Percentiles rank a stretch among this genome's conserved stretches.
Evolutionary conservation across 176 grass and related monocot genomes (phyloP).

Genomic region (Olyra latifolia): DNA sequence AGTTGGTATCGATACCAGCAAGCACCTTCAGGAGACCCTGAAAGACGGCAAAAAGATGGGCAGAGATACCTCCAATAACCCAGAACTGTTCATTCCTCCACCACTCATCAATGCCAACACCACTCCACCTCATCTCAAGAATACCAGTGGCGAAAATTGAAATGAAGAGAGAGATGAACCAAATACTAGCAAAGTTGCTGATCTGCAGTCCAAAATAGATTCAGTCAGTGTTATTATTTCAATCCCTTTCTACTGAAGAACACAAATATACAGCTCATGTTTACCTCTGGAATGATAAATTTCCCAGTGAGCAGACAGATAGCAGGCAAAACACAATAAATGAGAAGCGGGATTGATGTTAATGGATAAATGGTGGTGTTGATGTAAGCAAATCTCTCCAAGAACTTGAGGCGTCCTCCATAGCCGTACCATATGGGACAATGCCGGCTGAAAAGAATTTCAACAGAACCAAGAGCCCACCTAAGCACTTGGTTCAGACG

Average conservation of each 20-base stretch:
- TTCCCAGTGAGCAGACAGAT: constrained; percentile 94
- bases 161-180: constrained; percentile 94
- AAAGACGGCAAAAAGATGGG: constrained; percentile 85
- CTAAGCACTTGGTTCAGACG: constrained; percentile 93
- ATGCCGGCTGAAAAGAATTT: constrained; percentile 97
- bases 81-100: constrained; percentile 98
- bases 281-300: constrained; percentile 94
- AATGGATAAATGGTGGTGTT: constrained; percentile 95
- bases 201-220: constrained; percentile 63
- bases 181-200: constrained; percentile 90
- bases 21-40: constrained; percentile 93
- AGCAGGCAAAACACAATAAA: constrained; percentile 84
- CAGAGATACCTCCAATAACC: constrained; percentile 93
- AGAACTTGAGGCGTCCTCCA: constrained; percentile 79
- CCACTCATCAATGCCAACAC: constrained; percentile 87
- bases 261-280: background rate
- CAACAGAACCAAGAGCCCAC: constrained; percentile 90
- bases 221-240: constrained; percentile 10
- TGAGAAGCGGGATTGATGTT: constrained; percentile 72
- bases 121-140: constrained; percentile 96
- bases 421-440: constrained; percentile 94
- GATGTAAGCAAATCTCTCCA: constrained; percentile 93
- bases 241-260: background rate
- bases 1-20: constrained; percentile 91
- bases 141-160: constrained; percentile 95